Conservation (phyloP, 2,329 filamentous ascomycete species). For the Aspergillus ibericus region DNA sequence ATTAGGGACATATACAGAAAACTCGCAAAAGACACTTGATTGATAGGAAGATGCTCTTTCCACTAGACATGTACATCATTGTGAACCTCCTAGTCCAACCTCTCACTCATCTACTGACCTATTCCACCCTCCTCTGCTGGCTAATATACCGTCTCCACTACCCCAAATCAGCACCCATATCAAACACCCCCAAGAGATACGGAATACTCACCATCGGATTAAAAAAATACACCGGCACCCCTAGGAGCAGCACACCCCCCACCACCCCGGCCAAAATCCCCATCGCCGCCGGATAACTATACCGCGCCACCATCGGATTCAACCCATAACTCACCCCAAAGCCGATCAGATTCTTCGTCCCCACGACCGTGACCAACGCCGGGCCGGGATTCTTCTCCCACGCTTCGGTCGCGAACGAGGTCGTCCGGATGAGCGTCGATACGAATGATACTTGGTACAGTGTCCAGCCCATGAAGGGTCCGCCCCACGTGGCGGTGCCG, state of each 20-base stretch:
- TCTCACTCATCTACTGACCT: too few species aligned
- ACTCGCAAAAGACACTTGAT: too few species aligned
- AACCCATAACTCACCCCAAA: constrained; percentile 32
- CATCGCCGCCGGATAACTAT: constrained; percentile 27
- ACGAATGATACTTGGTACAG: constrained; percentile 26
- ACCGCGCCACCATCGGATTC: constrained; percentile 24
- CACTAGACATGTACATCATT: too few species aligned
- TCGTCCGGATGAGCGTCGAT: constrained; percentile 30
- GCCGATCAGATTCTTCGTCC: constrained; percentile 29
- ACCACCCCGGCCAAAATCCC: constrained; percentile 24
- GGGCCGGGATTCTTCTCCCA: constrained; percentile 35
- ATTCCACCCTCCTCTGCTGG: not conserved
- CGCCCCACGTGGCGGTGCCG: constrained; percentile 24
- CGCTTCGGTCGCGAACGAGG: constrained; percentile 37
- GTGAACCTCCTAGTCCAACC: too few species aligned
- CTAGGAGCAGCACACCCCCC: constrained; percentile 22
- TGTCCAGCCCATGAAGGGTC: constrained; percentile 31
- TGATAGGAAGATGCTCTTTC: too few species aligned
- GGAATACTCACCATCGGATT: constrained; percentile 23
- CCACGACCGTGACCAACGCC: constrained; percentile 31
- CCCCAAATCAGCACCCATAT: not conserved
- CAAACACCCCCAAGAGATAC: not conserved
- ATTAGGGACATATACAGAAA: too few species aligned
- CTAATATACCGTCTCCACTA: not conserved
- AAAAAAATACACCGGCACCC: constrained; percentile 26